Evolutionary conservation across 2,329 filamentous ascomycete species (phyloP).

Genomic region (Penicillium sp.): DNA sequence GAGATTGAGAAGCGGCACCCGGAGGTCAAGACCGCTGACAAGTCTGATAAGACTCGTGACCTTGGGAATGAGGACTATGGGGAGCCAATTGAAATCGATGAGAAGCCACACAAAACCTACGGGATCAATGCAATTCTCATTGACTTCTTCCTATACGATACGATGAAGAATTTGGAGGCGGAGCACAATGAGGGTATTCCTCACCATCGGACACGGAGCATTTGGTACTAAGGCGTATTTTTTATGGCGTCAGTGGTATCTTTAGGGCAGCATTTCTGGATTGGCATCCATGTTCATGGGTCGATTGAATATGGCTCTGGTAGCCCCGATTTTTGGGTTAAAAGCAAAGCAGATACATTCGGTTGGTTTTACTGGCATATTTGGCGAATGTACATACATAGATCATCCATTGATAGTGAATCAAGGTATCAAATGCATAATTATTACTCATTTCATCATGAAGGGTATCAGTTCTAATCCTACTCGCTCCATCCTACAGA

Average conservation of each 20-base stretch:
- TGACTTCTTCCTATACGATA: conserved; percentile 96
- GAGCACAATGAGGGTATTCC: conserved; percentile 59
- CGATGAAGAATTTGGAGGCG: conserved; percentile 80
- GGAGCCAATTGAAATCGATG: neutral
- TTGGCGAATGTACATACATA: neutral
- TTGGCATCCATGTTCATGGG: neutral
- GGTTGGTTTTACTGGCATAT: neutral
- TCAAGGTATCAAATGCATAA: neutral
- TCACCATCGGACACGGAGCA: conserved; percentile 87
- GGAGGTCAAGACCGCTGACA: conserved; percentile 50
- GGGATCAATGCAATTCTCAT: conserved; percentile 84
- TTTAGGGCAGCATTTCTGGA: neutral
- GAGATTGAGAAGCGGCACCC: conserved; percentile 77
- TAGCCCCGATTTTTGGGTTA: neutral
- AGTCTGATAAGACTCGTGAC: neutral
- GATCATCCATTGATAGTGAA: neutral
- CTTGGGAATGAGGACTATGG: conserved; percentile 1
- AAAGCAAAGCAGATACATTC: conserved; percentile 4
- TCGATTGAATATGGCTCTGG: conserved; percentile 3
- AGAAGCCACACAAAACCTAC: conserved; percentile 24
- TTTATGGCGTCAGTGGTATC: neutral
- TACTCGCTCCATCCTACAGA: neutral
- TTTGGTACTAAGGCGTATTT: conserved; percentile 70
- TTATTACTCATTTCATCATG: conserved; percentile 3
- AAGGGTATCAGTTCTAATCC: conserved; percentile 23